Conservation (phyloP, 306 rosid genomes). For the Begonia loranthoides region DNA sequence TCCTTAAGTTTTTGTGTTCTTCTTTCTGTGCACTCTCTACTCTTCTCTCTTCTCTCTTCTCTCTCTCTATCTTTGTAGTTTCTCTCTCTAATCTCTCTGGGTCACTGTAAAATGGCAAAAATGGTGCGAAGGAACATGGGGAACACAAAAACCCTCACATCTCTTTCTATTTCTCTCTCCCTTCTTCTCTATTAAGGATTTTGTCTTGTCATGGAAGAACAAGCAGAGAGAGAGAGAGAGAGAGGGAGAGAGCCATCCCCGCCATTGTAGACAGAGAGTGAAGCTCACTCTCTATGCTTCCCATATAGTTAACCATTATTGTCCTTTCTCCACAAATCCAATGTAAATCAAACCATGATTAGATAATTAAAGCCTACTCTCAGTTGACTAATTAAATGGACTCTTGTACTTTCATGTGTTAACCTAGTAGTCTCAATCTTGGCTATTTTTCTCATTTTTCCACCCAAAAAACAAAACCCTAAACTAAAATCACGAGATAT, state of each 20-base stretch:
- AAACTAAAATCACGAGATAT: no score
- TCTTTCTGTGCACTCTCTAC: constrained; percentile 9
- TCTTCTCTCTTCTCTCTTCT: constrained; percentile 1
- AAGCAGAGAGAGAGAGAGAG: constrained; percentile 9
- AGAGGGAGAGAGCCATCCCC: constrained; percentile 46
- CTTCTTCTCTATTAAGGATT: constrained; percentile 46
- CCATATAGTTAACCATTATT: background rate
- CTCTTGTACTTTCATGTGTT: no score
- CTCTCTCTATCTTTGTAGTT: constrained; percentile 10
- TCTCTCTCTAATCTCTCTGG: constrained; percentile 8
- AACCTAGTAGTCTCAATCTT: no score
- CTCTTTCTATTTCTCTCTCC: constrained; percentile 12
- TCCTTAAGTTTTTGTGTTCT: constrained; percentile 14
- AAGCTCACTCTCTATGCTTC: constrained; percentile 34
- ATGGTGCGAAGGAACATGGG: constrained; percentile 28
- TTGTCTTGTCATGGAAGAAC: constrained; percentile 52
- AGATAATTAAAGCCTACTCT: no score
- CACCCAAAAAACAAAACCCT: no score
- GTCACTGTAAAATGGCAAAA: constrained; percentile 39
- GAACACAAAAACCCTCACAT: constrained; percentile 16
- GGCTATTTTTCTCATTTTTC: no score
- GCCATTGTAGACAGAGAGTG: constrained; percentile 67
- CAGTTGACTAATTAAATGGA: no score
- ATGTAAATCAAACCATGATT: no score
- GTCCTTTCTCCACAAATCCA: no score